phyloP scores from a whole-genome alignment of 2,329 filamentous ascomycete genomes.

The Torrubiellomyces zombiae region DNA sequence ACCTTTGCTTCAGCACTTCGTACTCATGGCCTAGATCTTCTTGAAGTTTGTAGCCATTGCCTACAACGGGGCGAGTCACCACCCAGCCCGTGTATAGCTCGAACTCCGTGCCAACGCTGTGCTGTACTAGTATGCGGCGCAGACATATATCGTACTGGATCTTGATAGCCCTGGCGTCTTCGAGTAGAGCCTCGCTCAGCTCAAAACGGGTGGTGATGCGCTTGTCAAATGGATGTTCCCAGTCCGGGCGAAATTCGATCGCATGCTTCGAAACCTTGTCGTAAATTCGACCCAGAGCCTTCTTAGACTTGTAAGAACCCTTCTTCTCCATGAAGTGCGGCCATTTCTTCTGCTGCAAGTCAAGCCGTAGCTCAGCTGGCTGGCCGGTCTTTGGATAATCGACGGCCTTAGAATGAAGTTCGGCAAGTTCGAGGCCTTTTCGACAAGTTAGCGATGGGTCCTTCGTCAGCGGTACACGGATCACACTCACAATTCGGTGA shows the following conservation, averaged over 20 bases:
- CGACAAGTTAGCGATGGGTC: too few species aligned
- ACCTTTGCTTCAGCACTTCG: constrained; percentile 48
- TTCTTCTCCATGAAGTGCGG: constrained; percentile 79
- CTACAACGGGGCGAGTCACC: constrained; percentile 53
- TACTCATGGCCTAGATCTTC: constrained; percentile 65
- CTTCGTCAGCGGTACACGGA: too few species aligned
- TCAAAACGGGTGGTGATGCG: constrained; percentile 52
- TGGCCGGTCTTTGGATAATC: constrained; percentile 88
- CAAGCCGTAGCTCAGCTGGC: constrained; percentile 48
- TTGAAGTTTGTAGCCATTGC: constrained; percentile 68
- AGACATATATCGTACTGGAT: constrained; percentile 60
- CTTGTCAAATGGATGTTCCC: constrained; percentile 55
- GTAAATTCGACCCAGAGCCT: constrained; percentile 67
- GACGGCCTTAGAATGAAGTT: constrained; percentile 77
- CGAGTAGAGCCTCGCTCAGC: constrained; percentile 35
- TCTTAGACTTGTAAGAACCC: constrained; percentile 47
- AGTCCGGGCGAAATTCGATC: constrained; percentile 57
- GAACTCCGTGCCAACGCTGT: constrained; percentile 73
- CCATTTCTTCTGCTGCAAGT: constrained; percentile 45
- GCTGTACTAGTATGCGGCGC: constrained; percentile 67
- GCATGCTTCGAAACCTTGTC: constrained; percentile 44
- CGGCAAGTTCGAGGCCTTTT: constrained; percentile 51
- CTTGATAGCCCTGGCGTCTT: constrained; percentile 52
- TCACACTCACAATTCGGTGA: constrained; percentile 43
- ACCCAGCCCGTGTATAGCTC: constrained; percentile 84